Evolutionary conservation across 768 basidiomycete genomes (phyloP).

Genomic region (Pisolithus marmoratus): DNA sequence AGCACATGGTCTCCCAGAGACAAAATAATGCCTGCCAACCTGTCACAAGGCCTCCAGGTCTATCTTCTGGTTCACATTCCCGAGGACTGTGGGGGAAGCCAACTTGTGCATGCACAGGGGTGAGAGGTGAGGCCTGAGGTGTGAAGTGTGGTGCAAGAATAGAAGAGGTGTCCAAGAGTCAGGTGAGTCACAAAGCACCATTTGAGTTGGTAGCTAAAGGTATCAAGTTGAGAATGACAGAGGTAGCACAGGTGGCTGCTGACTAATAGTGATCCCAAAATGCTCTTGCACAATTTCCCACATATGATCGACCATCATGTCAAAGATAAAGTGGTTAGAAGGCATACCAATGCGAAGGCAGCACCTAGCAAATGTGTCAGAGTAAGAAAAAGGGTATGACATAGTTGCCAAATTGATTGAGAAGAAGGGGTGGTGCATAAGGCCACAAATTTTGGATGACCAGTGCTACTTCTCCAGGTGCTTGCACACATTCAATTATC

Average conservation of each 20-base stretch:
- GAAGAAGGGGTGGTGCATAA: constrained; percentile 87
- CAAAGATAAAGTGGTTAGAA: constrained; percentile 92
- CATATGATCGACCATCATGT: constrained; percentile 93
- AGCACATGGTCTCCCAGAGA: too few species aligned
- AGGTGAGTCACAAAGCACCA: constrained; percentile 90
- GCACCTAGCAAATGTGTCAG: too few species aligned
- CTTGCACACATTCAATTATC: too few species aligned
- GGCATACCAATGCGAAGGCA: constrained; percentile 90
- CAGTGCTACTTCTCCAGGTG: constrained; percentile 77
- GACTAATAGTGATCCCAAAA: too few species aligned
- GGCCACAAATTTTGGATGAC: constrained; percentile 85
- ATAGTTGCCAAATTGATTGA: constrained; percentile 93
- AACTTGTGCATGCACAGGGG: too few species aligned
- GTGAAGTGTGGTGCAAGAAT: constrained; percentile 94
- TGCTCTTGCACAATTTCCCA: constrained; percentile 98
- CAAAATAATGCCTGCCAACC: too few species aligned
- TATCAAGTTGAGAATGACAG: constrained; percentile 94
- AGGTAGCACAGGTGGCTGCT: constrained; percentile 91
- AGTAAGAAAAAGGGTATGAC: constrained; percentile 90
- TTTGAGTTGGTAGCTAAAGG: constrained; percentile 97
- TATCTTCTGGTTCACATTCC: too few species aligned
- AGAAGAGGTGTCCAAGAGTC: constrained; percentile 92
- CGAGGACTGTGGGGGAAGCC: too few species aligned
- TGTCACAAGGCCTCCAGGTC: too few species aligned
- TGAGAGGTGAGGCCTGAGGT: constrained; percentile 89